Percentiles rank a stretch among this genome's conserved stretches.
These are phyloP conservation scores for Tephrocybe sp. DNA, from an alignment of 768 basidiomycete species.

Conservation along the genomic window DNA sequence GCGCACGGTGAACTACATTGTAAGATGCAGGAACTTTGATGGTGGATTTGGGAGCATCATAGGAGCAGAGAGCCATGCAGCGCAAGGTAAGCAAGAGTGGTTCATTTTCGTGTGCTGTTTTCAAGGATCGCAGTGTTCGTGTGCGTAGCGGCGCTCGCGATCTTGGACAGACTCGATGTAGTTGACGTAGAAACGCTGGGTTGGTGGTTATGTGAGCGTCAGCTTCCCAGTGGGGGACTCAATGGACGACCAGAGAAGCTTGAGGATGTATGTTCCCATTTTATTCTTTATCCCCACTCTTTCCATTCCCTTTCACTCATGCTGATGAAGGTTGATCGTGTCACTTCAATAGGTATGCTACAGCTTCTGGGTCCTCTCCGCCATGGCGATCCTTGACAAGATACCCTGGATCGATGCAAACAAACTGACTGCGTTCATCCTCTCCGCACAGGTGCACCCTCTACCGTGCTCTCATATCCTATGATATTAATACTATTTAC, in stretches of 20 bases:
- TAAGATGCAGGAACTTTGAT: conserved; percentile 87
- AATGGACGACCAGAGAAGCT: conserved; percentile 98
- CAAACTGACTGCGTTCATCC: conserved; percentile 78
- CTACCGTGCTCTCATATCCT: neutral
- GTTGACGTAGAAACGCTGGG: conserved; percentile 78
- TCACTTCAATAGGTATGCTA: conserved; percentile 78
- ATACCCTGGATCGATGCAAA: conserved; percentile 86
- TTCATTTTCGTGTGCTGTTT: neutral
- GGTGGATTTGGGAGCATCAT: conserved; percentile 86
- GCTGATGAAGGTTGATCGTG: neutral
- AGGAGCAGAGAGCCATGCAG: conserved; percentile 93
- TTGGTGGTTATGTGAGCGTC: conserved; percentile 95
- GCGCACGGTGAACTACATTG: conserved; percentile 70
- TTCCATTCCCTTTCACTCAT: neutral
- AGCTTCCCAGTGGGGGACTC: conserved; percentile 89
- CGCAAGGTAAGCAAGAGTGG: conserved; percentile 70
- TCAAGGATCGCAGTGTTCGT: conserved; percentile 67
- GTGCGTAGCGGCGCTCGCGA: conserved; percentile 84
- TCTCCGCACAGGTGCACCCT: conserved; percentile 72
- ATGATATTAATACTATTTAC: conserved; percentile 9
- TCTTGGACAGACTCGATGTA: conserved; percentile 79
- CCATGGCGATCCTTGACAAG: conserved; percentile 81
- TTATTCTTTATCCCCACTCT: neutral
- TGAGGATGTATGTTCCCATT: conserved; percentile 70
- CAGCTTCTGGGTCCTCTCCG: conserved; percentile 93